These are phyloP conservation scores for Penicillium coffeae DNA, from an alignment of 495 filamentous ascomycete species.

Conservation along the genomic window DNA sequence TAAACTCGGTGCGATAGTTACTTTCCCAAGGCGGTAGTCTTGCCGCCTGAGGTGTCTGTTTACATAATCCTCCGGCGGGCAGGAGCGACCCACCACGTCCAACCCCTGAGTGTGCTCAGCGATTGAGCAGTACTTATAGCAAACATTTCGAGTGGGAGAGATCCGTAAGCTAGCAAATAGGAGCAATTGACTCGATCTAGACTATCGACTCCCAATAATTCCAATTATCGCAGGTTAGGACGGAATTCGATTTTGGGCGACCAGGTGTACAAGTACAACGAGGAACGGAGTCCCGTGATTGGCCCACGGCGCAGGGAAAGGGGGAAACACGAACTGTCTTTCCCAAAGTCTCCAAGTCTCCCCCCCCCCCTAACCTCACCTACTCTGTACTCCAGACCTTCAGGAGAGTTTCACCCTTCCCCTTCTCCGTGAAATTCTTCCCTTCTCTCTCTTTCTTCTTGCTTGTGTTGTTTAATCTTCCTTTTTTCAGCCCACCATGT, in stretches of 20 bases:
- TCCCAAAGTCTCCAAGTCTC: conserved; percentile 19
- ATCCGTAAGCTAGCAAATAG: not conserved
- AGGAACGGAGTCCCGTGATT: conserved; percentile 25
- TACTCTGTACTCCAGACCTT: conserved; percentile 11
- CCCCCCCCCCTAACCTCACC: conserved; percentile 13
- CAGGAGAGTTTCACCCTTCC: conserved; percentile 20
- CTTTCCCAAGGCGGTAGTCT: not conserved
- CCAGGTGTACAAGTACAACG: conserved; percentile 3
- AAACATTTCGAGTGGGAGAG: not conserved
- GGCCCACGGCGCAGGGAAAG: conserved; percentile 24
- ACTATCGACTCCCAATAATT: not conserved
- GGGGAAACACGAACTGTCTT: conserved; percentile 32
- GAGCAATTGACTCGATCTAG: not conserved
- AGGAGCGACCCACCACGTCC: conserved; percentile 29
- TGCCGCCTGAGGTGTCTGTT: conserved; percentile 10
- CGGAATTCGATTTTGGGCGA: not conserved
- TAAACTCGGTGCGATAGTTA: not conserved
- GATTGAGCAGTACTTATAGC: not conserved
- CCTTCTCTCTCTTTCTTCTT: conserved; percentile 11
- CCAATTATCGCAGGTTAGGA: not conserved
- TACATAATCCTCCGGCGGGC: conserved; percentile 28
- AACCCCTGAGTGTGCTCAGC: conserved; percentile 30
- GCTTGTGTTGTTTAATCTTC: conserved; percentile 18
- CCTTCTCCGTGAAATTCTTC: conserved; percentile 12
- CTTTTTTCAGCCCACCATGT: conserved; percentile 47